These are phyloP conservation scores for Eragrostis tef DNA, from an alignment of 202 grass and related monocot species.

Conservation along the genomic window DNA sequence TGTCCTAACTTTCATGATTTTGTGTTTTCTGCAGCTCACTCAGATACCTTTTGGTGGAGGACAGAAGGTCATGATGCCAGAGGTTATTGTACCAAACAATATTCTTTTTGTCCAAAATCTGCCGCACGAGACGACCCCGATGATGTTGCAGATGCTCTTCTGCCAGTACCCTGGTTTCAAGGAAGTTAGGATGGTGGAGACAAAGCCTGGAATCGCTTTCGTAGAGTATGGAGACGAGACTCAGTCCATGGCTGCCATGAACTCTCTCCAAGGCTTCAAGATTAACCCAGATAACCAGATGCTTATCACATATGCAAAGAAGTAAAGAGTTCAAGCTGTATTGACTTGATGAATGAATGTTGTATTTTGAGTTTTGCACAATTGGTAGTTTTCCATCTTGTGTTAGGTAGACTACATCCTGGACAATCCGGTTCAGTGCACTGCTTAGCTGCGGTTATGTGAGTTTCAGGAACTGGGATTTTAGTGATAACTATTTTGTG, in stretches of 20 bases:
- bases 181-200: slow-evolving; percentile 88
- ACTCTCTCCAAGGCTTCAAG: slow-evolving; percentile 72
- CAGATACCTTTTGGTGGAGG: slow-evolving; percentile 69
- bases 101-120: slow-evolving; percentile 95
- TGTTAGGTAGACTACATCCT: slow-evolving; percentile 43
- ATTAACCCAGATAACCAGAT: slow-evolving; percentile 80
- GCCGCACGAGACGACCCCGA: slow-evolving; percentile 70
- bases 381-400: slow-evolving; percentile 17
- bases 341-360: slow-evolving; percentile 34
- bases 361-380: slow-evolving; percentile 36
- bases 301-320: slow-evolving; percentile 93
- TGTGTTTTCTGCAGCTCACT: slow-evolving; percentile 59
- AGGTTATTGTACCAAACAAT: slow-evolving; percentile 84
- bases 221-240: slow-evolving; percentile 88
- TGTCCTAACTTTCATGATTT: too few relatives aligned
- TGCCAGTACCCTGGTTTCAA: slow-evolving; percentile 93
- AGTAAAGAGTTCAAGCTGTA: slow-evolving; percentile 49
- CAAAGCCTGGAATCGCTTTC: slow-evolving; percentile 88
- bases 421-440: slow-evolving; percentile 26
- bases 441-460: background rate
- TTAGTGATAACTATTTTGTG: slow-evolving; percentile 19
- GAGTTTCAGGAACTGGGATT: slow-evolving; percentile 5
- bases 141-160: slow-evolving; percentile 95
- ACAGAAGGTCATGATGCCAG: slow-evolving; percentile 67
- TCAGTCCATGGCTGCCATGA: slow-evolving; percentile 75